Conservation (phyloP, 2,329 filamentous ascomycete species). For the Beauveria sp. region DNA sequence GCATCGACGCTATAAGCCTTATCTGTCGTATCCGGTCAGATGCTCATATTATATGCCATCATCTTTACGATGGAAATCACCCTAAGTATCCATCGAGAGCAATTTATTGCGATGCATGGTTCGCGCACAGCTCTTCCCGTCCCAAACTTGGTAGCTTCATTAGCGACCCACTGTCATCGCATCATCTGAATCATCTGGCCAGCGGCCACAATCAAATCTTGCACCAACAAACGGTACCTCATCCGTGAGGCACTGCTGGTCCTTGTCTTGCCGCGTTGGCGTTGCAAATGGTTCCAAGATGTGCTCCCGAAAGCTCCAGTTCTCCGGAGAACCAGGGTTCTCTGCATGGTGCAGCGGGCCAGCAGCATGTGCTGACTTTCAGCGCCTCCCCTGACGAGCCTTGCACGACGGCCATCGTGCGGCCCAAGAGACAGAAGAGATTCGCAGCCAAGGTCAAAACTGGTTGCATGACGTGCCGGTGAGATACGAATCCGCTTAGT, state of each 20-base stretch:
- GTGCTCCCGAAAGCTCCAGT: background rate
- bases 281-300: background rate
- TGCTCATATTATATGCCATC: too few relatives aligned
- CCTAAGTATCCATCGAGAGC: too few relatives aligned
- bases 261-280: too few relatives aligned
- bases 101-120: too few relatives aligned
- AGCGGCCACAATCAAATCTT: too few relatives aligned
- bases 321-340: background rate
- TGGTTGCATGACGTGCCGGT: constrained; percentile 10
- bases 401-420: background rate
- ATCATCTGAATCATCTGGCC: too few relatives aligned
- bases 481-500: background rate
- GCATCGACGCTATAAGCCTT: too few relatives aligned
- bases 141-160: background rate
- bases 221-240: background rate
- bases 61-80: too few relatives aligned
- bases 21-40: too few relatives aligned
- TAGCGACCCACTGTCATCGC: background rate
- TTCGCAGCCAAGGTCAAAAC: constrained; percentile 4
- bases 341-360: background rate
- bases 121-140: too few relatives aligned
- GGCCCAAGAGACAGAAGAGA: background rate
- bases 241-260: background rate
- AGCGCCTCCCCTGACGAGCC: background rate
- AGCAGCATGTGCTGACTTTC: background rate